Evolutionary conservation across 306 rosid genomes (phyloP).

Genomic region (Prunus mongolica): DNA sequence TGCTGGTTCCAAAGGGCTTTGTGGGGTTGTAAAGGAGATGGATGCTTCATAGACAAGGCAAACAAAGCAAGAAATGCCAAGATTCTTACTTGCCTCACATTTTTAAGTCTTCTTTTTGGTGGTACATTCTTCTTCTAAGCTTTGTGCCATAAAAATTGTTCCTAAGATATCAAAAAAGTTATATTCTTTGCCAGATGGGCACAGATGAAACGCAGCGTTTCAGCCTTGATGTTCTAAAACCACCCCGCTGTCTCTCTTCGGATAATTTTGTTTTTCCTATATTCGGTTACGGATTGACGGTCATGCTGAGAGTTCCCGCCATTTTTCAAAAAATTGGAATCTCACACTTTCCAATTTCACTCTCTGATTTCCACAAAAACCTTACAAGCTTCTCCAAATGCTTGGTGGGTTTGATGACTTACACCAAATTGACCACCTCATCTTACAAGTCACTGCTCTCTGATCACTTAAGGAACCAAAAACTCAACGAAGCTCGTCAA

Average conservation of each 20-base stretch:
- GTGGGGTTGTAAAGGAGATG: conserved; percentile 54
- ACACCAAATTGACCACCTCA: conserved; percentile 7
- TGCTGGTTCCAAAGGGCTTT: conserved; percentile 29
- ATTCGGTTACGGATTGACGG: not conserved
- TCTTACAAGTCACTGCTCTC: conserved; percentile 28
- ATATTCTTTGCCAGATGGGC: conserved; percentile 43
- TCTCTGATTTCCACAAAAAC: not conserved
- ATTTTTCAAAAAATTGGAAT: conserved; percentile 9
- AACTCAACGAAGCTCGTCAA: conserved; percentile 48
- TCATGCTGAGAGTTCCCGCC: conserved; percentile 34
- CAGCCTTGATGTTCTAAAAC: not conserved
- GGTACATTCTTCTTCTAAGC: conserved; percentile 25
- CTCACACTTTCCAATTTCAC: not conserved
- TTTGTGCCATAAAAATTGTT: conserved; percentile 5
- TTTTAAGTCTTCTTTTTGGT: conserved; percentile 24
- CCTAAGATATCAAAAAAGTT: conserved; percentile 20
- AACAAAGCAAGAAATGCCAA: conserved; percentile 25
- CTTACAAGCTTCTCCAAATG: conserved; percentile 4
- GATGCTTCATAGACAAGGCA: conserved; percentile 72
- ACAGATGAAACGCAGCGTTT: not conserved
- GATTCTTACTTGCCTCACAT: conserved; percentile 55
- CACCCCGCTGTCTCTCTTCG: not conserved
- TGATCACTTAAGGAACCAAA: conserved; percentile 40
- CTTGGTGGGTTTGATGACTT: conserved; percentile 21
- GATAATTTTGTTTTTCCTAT: not conserved